phyloP scores from a whole-genome alignment of 768 basidiomycete genomes.

The Hygrophorus pudorinus region DNA sequence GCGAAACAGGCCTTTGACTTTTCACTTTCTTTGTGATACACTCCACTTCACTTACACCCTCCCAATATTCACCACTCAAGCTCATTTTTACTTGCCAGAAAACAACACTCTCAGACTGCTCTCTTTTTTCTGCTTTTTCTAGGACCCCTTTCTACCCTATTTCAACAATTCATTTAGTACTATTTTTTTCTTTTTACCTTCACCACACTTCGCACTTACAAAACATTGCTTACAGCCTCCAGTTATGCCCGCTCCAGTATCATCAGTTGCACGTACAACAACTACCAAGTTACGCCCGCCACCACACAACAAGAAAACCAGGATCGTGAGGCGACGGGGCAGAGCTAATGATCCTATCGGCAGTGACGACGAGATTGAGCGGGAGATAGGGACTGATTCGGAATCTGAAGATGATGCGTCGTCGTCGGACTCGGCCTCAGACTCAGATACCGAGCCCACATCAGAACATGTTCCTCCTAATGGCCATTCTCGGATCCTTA shows the following conservation, averaged over 20 bases:
- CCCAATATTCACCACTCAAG: neutral
- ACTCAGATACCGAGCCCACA: slow-evolving; percentile 63
- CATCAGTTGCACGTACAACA: slow-evolving; percentile 23
- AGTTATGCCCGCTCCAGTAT: slow-evolving; percentile 38
- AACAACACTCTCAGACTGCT: neutral
- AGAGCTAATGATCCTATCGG: slow-evolving; percentile 47
- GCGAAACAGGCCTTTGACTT: neutral
- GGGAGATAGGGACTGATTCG: slow-evolving; percentile 63
- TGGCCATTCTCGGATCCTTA: slow-evolving; percentile 43
- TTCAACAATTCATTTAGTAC: neutral
- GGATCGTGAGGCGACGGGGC: slow-evolving; percentile 51
- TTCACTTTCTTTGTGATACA: neutral
- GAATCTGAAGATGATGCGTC: slow-evolving; percentile 55
- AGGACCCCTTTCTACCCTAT: neutral
- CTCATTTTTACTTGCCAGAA: neutral
- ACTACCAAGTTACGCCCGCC: slow-evolving; percentile 24
- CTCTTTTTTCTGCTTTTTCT: neutral
- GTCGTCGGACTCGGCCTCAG: slow-evolving; percentile 48
- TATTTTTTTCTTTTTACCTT: slow-evolving; percentile 15
- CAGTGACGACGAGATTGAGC: slow-evolving; percentile 72
- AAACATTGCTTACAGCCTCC: neutral
- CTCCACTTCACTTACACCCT: too few species aligned
- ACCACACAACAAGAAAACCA: slow-evolving; percentile 29
- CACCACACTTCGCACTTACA: slow-evolving; percentile 24
- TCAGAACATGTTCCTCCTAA: slow-evolving; percentile 51